A percentile compares a stretch with the other conserved stretches of the same genome.
Conservation (phyloP, 2,329 filamentous ascomycete genomes). For the Knoxdaviesia proteae region DNA sequence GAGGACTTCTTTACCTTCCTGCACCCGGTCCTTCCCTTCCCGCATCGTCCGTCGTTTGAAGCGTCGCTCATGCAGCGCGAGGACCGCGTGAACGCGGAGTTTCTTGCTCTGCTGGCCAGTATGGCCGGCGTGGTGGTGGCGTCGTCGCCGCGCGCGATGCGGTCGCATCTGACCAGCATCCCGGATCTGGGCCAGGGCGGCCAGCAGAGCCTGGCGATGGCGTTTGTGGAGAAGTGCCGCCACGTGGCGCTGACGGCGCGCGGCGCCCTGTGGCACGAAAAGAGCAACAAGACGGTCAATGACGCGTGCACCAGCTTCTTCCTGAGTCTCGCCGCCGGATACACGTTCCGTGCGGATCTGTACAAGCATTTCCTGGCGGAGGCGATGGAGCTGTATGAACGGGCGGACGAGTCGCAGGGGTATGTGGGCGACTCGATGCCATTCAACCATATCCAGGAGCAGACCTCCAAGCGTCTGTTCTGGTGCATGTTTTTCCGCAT, state of each 20-base stretch:
- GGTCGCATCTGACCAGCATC: slow-evolving; percentile 41
- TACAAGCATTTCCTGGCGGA: slow-evolving; percentile 54
- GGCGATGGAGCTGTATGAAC: slow-evolving; percentile 33
- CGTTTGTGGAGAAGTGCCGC: slow-evolving; percentile 50
- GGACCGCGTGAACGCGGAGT: slow-evolving; percentile 43
- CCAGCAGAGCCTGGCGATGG: slow-evolving; percentile 46
- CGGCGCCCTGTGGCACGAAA: slow-evolving; percentile 29
- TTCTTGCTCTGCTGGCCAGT: slow-evolving; percentile 49
- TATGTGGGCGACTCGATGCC: slow-evolving; percentile 24
- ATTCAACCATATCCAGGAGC: slow-evolving; percentile 50
- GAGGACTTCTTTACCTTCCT: slow-evolving; percentile 75
- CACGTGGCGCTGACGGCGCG: slow-evolving; percentile 47
- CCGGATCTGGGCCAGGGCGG: slow-evolving; percentile 3
- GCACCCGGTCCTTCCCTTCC: slow-evolving; percentile 56
- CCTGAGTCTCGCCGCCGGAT: slow-evolving; percentile 42
- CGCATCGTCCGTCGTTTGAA: slow-evolving; percentile 59
- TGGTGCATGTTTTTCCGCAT: slow-evolving; percentile 65
- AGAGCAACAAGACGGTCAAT: slow-evolving; percentile 26
- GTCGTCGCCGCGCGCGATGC: slow-evolving; percentile 52
- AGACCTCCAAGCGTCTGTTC: slow-evolving; percentile 61
- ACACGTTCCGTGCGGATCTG: slow-evolving; percentile 46
- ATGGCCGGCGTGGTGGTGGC: slow-evolving; percentile 58
- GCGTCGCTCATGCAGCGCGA: slow-evolving; percentile 45
- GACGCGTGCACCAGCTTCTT: slow-evolving; percentile 58
- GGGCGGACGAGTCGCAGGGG: slow-evolving; percentile 3